A percentile compares a stretch with the other conserved stretches of the same genome.
Evolutionary conservation across 208 protist genomes (phyloP).

Genomic region (Willaertia magna): DNA sequence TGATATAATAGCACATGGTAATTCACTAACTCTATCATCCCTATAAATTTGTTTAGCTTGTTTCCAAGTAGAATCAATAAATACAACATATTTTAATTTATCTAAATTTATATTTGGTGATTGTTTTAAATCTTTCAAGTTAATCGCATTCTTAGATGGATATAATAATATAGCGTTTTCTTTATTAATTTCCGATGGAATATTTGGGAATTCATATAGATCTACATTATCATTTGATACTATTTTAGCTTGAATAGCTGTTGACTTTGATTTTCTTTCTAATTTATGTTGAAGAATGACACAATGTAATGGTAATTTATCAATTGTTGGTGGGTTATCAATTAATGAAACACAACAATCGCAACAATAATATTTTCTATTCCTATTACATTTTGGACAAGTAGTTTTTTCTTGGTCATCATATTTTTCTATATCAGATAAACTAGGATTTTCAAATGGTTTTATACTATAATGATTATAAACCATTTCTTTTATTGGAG

Average conservation of each 20-base stretch:
- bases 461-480: not conserved
- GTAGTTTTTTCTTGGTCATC: not conserved
- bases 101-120: slow-evolving; percentile 50
- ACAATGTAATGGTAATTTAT: slow-evolving; percentile 56
- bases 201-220: slow-evolving; percentile 25
- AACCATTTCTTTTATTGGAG: not conserved
- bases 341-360: not conserved
- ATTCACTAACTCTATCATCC: slow-evolving; percentile 48
- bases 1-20: slow-evolving; percentile 52
- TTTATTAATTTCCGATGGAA: slow-evolving; percentile 16
- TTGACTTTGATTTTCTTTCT: slow-evolving; percentile 74
- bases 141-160: slow-evolving; percentile 56
- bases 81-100: slow-evolving; percentile 63
- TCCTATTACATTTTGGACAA: slow-evolving; percentile 21
- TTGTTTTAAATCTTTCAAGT: slow-evolving; percentile 51
- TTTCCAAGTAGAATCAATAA: slow-evolving; percentile 83
- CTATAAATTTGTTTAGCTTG: slow-evolving; percentile 66
- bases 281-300: slow-evolving; percentile 67
- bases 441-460: not conserved
- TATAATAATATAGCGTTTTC: slow-evolving; percentile 49
- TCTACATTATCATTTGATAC: not conserved
- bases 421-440: not conserved
- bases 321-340: slow-evolving; percentile 1
- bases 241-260: slow-evolving; percentile 56
- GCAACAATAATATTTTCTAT: slow-evolving; percentile 19